Percentiles rank a stretch among this genome's conserved stretches.
Conservation (phyloP, 495 filamentous ascomycete species). For the Penicillium paxilli region DNA sequence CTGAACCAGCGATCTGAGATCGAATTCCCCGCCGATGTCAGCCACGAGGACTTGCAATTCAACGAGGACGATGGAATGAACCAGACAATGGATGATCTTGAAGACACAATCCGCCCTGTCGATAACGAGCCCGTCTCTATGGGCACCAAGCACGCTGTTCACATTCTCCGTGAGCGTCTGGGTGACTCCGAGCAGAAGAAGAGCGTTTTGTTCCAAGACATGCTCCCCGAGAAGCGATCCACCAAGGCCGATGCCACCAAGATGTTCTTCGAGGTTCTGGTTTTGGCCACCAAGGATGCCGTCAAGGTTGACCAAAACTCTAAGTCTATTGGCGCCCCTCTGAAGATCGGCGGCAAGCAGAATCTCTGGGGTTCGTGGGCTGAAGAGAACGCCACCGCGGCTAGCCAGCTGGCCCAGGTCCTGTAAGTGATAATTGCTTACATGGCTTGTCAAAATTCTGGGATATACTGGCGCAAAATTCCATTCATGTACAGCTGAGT, state of each 20-base stretch:
- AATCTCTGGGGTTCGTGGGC: conserved; percentile 96
- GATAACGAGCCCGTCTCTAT: conserved; percentile 82
- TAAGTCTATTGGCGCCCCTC: conserved; percentile 68
- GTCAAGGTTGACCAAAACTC: conserved; percentile 93
- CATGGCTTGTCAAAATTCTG: not conserved
- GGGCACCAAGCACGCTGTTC: conserved; percentile 92
- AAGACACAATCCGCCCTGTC: conserved; percentile 78
- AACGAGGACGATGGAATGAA: conserved; percentile 56
- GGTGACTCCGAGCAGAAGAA: conserved; percentile 72
- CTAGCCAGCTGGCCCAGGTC: conserved; percentile 33
- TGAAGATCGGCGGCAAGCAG: conserved; percentile 82
- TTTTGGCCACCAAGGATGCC: conserved; percentile 95
- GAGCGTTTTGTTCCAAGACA: conserved; percentile 84
- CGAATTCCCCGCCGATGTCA: conserved; percentile 67
- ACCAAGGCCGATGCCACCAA: conserved; percentile 89
- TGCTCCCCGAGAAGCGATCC: conserved; percentile 78
- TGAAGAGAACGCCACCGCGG: conserved; percentile 70
- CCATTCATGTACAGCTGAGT: conserved; percentile 37
- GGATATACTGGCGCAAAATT: conserved; percentile 23
- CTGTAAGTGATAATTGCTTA: conserved; percentile 18
- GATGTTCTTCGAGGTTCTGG: conserved; percentile 98
- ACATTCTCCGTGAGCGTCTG: conserved; percentile 87
- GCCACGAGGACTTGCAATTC: conserved; percentile 35
- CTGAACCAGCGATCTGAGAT: conserved; percentile 48
- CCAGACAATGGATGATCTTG: conserved; percentile 56